Evolutionary conservation across 176 grass and related monocot genomes (phyloP), one percentile per base, ranked within the genome.

Genomic region (Calamus simplicifolius): DNA sequence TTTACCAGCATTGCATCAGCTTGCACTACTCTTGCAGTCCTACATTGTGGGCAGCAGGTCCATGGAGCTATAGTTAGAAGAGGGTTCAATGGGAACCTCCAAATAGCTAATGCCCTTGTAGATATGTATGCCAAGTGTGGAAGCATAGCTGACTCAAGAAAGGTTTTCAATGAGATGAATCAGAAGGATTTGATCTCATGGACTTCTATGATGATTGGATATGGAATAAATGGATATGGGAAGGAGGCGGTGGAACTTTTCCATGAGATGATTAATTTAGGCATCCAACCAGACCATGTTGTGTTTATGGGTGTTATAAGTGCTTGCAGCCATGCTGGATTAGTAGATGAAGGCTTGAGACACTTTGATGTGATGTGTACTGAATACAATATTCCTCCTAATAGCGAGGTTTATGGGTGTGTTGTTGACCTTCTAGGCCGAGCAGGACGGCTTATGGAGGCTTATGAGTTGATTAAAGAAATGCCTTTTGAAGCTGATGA

Each of bases 111-210:
- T 57, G 66, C 77, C 35, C 59, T 89, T 51, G 51, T 81, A 16
- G 66, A 81, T 52, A 89, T 85, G 77, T 89, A 89, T 63, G 64
- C 81, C 18, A 89, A 81, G 54, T 78, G 81, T 69, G 86, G 86
- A 27, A 69, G 53, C 50, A 50, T 81, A 55, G 51, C 54, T 2
- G 57, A 65, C 59, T 78, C 62, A 26, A 78, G 64, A 23, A 84
- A 71, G 67, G 54, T 85, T 25, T 89, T 89, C 38, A 21, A 48
- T 27, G 69, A 38, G 50, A 83, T 81, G 53, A 2, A 18, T 53
- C 56, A 48, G 51, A 81, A 79, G 67, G 74, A 89, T 50, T 59
- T 81, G 61, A 18, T 89, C 7, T 78, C 81, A 0, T 85, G 81
- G 77, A 81, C 74, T 61, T 75, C 86, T n/a, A 74, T 89, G 74